Evolutionary conservation across 2,329 filamentous ascomycete genomes (phyloP).

Genomic region (Ambrosiella xylebori): DNA sequence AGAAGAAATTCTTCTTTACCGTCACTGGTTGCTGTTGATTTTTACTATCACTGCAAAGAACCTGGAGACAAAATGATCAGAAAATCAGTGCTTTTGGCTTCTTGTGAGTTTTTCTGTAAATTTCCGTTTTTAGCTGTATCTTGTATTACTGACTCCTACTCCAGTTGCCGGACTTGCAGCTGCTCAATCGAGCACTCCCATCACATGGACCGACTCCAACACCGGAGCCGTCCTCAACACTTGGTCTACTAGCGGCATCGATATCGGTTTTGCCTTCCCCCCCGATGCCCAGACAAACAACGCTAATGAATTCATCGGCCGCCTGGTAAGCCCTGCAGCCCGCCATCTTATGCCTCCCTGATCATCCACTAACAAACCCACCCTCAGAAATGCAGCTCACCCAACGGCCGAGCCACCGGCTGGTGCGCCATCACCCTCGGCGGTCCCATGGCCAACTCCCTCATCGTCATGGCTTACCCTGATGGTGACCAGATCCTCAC

Average conservation of each 20-base stretch:
- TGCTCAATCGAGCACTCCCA: constrained; percentile 6
- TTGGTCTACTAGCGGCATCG: constrained; percentile 5
- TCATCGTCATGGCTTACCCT: constrained; percentile 42
- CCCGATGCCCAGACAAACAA: constrained; percentile 28
- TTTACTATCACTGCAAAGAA: neutral
- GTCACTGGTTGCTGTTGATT: neutral
- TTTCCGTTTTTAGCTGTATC: neutral
- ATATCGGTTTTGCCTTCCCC: constrained; percentile 35
- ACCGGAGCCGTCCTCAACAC: constrained; percentile 9
- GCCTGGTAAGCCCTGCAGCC: constrained; percentile 26
- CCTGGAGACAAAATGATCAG: constrained; percentile 3
- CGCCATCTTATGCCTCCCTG: neutral
- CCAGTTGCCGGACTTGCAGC: constrained; percentile 6
- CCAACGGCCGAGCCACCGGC: constrained; percentile 23
- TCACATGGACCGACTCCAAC: constrained; percentile 6
- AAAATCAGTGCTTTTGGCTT: constrained; percentile 1
- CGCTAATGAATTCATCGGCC: constrained; percentile 40
- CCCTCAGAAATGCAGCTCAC: constrained; percentile 14
- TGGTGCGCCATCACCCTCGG: constrained; percentile 42
- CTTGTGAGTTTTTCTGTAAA: neutral
- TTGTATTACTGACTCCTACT: neutral
- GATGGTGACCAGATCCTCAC: constrained; percentile 35
- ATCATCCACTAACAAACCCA: constrained; percentile 25
- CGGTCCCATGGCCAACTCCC: constrained; percentile 37
- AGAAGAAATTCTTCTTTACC: neutral